Evolutionary conservation across 441 rosid species (phyloP), one percentile per base, ranked within the genome.

Genomic region (Gossypium trilobum): DNA sequence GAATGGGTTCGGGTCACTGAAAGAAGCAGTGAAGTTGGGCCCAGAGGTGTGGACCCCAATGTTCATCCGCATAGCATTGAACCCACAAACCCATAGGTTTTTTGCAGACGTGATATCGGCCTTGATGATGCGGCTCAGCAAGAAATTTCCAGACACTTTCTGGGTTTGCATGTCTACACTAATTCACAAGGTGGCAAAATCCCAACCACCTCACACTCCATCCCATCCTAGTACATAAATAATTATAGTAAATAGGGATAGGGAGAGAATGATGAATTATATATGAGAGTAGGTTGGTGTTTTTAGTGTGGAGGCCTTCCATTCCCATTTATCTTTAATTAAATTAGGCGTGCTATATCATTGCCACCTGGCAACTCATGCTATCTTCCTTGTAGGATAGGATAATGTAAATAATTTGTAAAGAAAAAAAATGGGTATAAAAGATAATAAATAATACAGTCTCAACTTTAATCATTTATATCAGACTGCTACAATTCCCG

Each of bases 31-130:
- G 56, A 87, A 84, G 78, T 74, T 89, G 80, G 96, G 95, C 13
- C 93, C 96, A 0, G 93, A 87, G 79, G 77, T 89, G 78, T 95
- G 99, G 98, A 83, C 82, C 13, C 85, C 88, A 50, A 92, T 95
- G 98, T 74, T 89, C 22, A 51, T 90, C 62, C 87, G 96, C 16
- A 78, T 91, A 80, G 84, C 83, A 10, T 33, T 79, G 75, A 92
- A 79, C 80, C 90, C 90, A 0, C 90, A 91, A 74, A 82, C 85
- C 74, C 91, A 85, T 74, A 78, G 74, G 68, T 89, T 87, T 74
- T 73, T 71, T 76, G 55, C 78, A 2, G 96, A 88, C 78, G 75
- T 89, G 42, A 55, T 85, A 57, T 91, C 89, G 25, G 90, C 95
- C 20, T 62, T 92, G 63, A 3, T 71, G 60, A 22, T 67, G 23